Percentiles rank a stretch among this genome's conserved stretches.
Conservation (phyloP, 352 stramenopile genomes). For the Pythium grandisporangium region DNA sequence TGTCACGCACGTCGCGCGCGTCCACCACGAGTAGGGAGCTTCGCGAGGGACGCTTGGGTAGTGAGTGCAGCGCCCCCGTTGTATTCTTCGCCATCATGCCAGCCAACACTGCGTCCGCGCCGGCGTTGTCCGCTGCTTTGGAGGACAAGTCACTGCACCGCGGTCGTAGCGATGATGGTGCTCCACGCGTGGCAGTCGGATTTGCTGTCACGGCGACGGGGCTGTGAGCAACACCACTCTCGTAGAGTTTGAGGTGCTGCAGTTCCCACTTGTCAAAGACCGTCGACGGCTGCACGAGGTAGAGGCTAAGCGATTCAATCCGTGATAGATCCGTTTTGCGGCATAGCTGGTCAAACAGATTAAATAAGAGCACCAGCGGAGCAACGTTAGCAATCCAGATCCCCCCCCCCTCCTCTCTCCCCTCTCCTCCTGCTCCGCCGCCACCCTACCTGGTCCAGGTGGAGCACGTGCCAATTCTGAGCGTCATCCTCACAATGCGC, state of each 20-base stretch:
- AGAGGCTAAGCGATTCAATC: conserved; percentile 37
- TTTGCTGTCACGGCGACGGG: too few relatives aligned
- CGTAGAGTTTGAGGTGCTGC: conserved; percentile 38
- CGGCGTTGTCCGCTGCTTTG: not conserved
- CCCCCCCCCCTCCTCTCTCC: too few relatives aligned
- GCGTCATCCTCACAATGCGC: conserved; percentile 56
- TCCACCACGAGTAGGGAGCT: conserved; percentile 12
- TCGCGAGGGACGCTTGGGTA: conserved; percentile 7
- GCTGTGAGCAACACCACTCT: conserved; percentile 9
- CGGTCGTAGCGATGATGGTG: too few relatives aligned
- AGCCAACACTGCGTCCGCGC: not conserved
- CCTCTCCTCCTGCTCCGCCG: too few relatives aligned
- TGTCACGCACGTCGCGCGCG: conserved; percentile 12
- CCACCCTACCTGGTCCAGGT: conserved; percentile 40
- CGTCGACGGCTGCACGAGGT: conserved; percentile 45
- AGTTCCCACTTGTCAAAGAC: conserved; percentile 54
- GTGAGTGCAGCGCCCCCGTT: conserved; percentile 9
- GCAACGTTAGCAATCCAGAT: too few relatives aligned
- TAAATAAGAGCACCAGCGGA: too few relatives aligned
- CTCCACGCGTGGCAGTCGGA: too few relatives aligned
- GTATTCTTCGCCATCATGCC: too few relatives aligned
- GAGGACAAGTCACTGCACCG: too few relatives aligned
- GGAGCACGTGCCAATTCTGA: conserved; percentile 57
- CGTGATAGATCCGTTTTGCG: conserved; percentile 19
- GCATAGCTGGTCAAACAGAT: too few relatives aligned